phyloP scores from a whole-genome alignment of 2,329 filamentous ascomycete species.

The Nemania sp. region DNA sequence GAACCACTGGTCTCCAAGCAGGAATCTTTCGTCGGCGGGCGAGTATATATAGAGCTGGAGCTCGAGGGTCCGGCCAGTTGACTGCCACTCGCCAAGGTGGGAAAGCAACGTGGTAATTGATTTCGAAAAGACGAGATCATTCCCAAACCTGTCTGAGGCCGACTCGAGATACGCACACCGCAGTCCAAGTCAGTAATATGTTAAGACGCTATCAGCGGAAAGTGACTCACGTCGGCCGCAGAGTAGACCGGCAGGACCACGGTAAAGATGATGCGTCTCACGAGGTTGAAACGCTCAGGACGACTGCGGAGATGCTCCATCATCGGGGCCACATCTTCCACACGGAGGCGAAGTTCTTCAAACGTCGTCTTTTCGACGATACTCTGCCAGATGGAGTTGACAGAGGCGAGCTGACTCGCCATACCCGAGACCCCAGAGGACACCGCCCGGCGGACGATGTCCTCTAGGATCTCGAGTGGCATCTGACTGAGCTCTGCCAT shows the following conservation, averaged over 20 bases:
- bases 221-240: conserved; percentile 4
- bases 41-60: conserved; percentile 13
- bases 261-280: conserved; percentile 3
- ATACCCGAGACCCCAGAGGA: background rate
- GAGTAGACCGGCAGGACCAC: conserved; percentile 6
- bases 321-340: background rate
- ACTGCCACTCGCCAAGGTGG: conserved; percentile 14
- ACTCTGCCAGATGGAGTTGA: conserved; percentile 12
- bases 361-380: conserved; percentile 16
- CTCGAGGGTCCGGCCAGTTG: conserved; percentile 12
- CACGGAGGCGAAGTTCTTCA: conserved; percentile 1
- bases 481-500: conserved; percentile 10
- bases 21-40: background rate
- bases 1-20: background rate
- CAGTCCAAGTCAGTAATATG: background rate
- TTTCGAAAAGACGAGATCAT: conserved; percentile 17
- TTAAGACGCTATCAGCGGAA: background rate
- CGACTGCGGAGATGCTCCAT: background rate
- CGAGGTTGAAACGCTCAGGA: conserved; percentile 15
- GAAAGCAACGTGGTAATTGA: conserved; percentile 5
- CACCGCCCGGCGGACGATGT: conserved; percentile 12
- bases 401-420: conserved; percentile 5
- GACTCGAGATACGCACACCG: conserved; percentile 14
- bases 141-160: conserved; percentile 2
- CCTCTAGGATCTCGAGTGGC: conserved; percentile 20